phyloP scores from a whole-genome alignment of 2,329 filamentous ascomycete species.

The Thyridium curvatum region DNA sequence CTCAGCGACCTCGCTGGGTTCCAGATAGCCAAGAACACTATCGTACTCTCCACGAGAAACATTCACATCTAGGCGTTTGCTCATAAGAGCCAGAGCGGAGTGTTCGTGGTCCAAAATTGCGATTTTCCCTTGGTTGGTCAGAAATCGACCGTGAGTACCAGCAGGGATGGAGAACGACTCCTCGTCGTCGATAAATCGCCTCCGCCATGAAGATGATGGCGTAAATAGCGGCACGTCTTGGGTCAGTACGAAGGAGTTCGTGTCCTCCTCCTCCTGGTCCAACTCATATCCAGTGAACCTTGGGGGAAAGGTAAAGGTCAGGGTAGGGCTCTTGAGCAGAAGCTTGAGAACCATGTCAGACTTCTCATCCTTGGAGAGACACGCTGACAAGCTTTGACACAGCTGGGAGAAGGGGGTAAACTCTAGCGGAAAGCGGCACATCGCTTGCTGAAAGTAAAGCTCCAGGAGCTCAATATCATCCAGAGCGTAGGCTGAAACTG shows the following conservation, averaged over 20 bases:
- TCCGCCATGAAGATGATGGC: conserved; percentile 35
- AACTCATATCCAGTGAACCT: conserved; percentile 71
- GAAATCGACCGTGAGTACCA: conserved; percentile 63
- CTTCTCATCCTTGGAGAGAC: conserved; percentile 26
- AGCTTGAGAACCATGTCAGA: conserved; percentile 50
- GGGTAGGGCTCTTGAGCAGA: conserved; percentile 61
- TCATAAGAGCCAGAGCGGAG: conserved; percentile 73
- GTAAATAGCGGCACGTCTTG: conserved; percentile 59
- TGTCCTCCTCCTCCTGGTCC: conserved; percentile 79
- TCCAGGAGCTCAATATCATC: conserved; percentile 51
- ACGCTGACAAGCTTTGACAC: conserved; percentile 58
- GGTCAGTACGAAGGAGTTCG: conserved; percentile 67
- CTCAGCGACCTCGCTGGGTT: conserved; percentile 61
- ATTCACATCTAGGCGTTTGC: conserved; percentile 66
- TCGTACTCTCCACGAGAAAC: conserved; percentile 49
- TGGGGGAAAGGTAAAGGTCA: conserved; percentile 72
- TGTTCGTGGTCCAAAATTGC: conserved; percentile 74
- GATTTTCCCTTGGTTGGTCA: conserved; percentile 63
- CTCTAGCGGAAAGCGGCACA: conserved; percentile 80
- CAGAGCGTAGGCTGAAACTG: conserved; percentile 36
- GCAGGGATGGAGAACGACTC: conserved; percentile 54
- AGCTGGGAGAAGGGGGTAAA: conserved; percentile 71
- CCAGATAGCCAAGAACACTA: conserved; percentile 45
- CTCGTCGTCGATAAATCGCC: conserved; percentile 37
- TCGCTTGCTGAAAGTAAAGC: conserved; percentile 59